Evolutionary conservation across 768 basidiomycete species (phyloP).

Genomic region (Tephrocybe sp.): DNA sequence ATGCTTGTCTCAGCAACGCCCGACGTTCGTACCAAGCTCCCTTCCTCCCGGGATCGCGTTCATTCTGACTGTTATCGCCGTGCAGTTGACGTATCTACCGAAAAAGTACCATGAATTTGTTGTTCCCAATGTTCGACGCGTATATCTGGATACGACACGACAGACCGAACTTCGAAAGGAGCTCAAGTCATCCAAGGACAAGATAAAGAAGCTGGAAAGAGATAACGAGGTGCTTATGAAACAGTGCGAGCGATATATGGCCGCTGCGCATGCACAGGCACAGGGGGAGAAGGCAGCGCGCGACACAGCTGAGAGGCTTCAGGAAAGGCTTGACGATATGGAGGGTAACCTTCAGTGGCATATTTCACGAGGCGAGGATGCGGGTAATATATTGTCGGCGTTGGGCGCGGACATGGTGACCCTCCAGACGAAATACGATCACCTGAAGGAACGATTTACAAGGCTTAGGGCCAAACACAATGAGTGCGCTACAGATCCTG

Average conservation of each 20-base stretch:
- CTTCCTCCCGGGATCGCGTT: not conserved
- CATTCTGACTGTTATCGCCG: not conserved
- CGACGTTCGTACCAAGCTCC: conserved; percentile 27
- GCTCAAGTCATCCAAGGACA: conserved; percentile 35
- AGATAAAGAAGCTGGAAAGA: conserved; percentile 34
- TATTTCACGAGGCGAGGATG: not conserved
- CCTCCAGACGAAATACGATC: conserved; percentile 19
- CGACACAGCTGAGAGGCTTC: conserved; percentile 13
- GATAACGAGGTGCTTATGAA: conserved; percentile 44
- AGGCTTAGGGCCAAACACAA: not conserved
- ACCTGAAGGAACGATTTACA: conserved; percentile 17
- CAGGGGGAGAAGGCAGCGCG: conserved; percentile 29
- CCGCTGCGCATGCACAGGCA: conserved; percentile 28
- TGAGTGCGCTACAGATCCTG: not conserved
- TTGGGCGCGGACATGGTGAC: conserved; percentile 10
- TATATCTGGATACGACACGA: conserved; percentile 43
- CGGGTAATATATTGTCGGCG: conserved; percentile 9
- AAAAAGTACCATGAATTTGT: conserved; percentile 50
- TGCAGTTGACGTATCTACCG: conserved; percentile 37
- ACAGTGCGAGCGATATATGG: conserved; percentile 41
- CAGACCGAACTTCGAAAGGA: conserved; percentile 28
- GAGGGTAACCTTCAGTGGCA: not conserved
- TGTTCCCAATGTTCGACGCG: conserved; percentile 43
- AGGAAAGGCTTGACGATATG: conserved; percentile 3
- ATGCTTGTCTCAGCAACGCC: conserved; percentile 34